Conservation (phyloP, 805 yeast genomes). For the Candida tibetensis region DNA sequence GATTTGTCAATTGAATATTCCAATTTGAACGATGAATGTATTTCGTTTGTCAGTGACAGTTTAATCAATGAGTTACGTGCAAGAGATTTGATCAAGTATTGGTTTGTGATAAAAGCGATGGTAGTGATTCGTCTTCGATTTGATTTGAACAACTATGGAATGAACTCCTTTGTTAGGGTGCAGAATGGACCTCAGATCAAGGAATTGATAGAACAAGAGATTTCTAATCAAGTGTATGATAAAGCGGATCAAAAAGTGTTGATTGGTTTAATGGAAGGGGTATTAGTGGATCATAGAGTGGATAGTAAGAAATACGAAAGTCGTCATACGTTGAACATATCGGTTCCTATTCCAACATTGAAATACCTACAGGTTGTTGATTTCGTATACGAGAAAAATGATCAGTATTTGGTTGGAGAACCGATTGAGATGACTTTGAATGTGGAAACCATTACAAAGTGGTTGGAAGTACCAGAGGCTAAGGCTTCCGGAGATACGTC, state of each 20-base stretch:
- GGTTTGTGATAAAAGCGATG: conserved; percentile 21
- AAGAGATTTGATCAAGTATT: conserved; percentile 14
- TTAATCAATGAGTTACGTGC: conserved; percentile 14
- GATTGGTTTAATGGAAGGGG: conserved; percentile 3
- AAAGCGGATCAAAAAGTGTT: conserved; percentile 11
- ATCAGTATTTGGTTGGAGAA: conserved; percentile 59
- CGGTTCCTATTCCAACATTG: conserved; percentile 61
- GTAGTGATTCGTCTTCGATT: conserved; percentile 20
- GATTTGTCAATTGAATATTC: conserved; percentile 45
- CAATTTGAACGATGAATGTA: conserved; percentile 46
- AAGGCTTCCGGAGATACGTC: conserved; percentile 7
- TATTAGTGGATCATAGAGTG: conserved; percentile 3
- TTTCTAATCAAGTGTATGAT: conserved; percentile 10
- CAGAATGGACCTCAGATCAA: conserved; percentile 18
- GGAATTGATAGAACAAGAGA: conserved; percentile 11
- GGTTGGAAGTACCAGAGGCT: conserved; percentile 31
- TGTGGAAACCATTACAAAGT: conserved; percentile 44
- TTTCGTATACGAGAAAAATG: conserved; percentile 34
- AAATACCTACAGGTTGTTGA: conserved; percentile 61
- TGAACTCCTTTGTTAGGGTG: conserved; percentile 18
- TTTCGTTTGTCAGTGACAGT: conserved; percentile 12
- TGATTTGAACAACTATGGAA: conserved; percentile 31
- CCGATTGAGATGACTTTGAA: conserved; percentile 48
- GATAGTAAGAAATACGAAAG: background rate
- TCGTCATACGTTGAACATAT: conserved; percentile 38